Base-by-base conservation (phyloP, 2,329 filamentous ascomycete genomes). In the Madurella fahalii region DNA sequence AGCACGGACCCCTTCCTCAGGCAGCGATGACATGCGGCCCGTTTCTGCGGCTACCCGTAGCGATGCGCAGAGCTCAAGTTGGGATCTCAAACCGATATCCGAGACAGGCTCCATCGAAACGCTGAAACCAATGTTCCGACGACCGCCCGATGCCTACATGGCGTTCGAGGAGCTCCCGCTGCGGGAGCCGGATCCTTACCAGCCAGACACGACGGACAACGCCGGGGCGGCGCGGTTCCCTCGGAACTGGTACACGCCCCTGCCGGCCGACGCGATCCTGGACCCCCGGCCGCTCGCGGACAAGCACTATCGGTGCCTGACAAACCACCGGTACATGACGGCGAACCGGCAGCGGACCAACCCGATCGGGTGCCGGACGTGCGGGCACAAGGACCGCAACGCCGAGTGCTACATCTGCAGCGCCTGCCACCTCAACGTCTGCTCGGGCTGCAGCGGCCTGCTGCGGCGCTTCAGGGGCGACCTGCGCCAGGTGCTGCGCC, bases 351-450 rank as follows among this genome's bases (percentile, higher is more conserved):
- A 83, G 65, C 67, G 64, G 45, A 65, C 74, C 61, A 78, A 81
- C 62, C 72, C 79, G 2, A 69, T 83, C 17, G 71, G 77, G 11
- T 84, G 81, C 64, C 77, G 81, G 65, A 72, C 75, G 3, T 84
- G 81, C 65, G 71, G 61, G 30, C 49, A 57, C 50, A 60, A 58
- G 59, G 64, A 65, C 15, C 52, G 61, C 5, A 40, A 51, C 13
- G 58, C 56, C 13, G 62, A 63, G 30, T 56, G 52, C 47, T 62
- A 46, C 49, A 73, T 83, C 54, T 84, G 81, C 65, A 70, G 72
- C 41, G 55, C 56, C n/a, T 64, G 63, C 47, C 32, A 54, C n/a
- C 43, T 64, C 17, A 63, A 61, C 18, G 55, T 64, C 31, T 64
- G 63, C 34, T 18, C 37, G 32, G 58, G 68, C 2, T 84, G 81